Percentiles rank a stretch among this genome's conserved stretches.
phyloP scores from a whole-genome alignment of 2,329 filamentous ascomycete genomes.

The Xylaria arbuscula region DNA sequence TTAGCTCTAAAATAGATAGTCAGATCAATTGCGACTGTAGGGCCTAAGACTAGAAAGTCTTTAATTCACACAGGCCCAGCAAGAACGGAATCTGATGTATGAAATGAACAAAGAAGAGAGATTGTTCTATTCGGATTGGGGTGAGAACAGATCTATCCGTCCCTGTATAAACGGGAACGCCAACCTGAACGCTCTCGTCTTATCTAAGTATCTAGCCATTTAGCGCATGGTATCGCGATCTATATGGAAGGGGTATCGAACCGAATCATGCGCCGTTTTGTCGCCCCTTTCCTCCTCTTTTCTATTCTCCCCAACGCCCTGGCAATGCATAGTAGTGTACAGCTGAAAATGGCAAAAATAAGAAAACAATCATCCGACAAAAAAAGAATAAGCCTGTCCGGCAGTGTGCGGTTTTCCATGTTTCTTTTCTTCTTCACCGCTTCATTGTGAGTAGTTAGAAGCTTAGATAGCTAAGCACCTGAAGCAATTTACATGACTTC shows the following conservation, averaged over 20 bases:
- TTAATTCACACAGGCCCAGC: too few species aligned
- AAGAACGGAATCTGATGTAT: too few species aligned
- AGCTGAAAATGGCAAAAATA: neutral
- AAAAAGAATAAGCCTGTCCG: slow-evolving; percentile 3
- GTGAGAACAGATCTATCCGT: slow-evolving; percentile 29
- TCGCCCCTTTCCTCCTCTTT: neutral
- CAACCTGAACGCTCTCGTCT: slow-evolving; percentile 20
- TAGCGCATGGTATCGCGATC: slow-evolving; percentile 29
- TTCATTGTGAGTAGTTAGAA: neutral
- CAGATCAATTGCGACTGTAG: too few species aligned
- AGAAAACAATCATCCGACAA: neutral
- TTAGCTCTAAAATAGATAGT: too few species aligned
- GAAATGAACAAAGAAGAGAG: slow-evolving; percentile 18
- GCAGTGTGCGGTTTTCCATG: neutral
- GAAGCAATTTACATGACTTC: slow-evolving; percentile 73
- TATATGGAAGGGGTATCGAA: slow-evolving; percentile 32
- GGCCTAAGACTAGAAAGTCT: too few species aligned
- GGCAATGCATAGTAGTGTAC: slow-evolving; percentile 14
- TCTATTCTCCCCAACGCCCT: slow-evolving; percentile 24
- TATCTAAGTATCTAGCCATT: slow-evolving; percentile 21
- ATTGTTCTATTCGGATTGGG: slow-evolving; percentile 27
- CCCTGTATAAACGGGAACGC: slow-evolving; percentile 22
- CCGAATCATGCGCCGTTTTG: slow-evolving; percentile 7
- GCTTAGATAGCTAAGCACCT: neutral
- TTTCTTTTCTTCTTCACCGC: too few species aligned